Percentiles rank a stretch among this genome's conserved stretches.
These are phyloP conservation scores for Amaranthus palmeri DNA, from an alignment of 148 eudicot genomes.

Conservation along the genomic window DNA sequence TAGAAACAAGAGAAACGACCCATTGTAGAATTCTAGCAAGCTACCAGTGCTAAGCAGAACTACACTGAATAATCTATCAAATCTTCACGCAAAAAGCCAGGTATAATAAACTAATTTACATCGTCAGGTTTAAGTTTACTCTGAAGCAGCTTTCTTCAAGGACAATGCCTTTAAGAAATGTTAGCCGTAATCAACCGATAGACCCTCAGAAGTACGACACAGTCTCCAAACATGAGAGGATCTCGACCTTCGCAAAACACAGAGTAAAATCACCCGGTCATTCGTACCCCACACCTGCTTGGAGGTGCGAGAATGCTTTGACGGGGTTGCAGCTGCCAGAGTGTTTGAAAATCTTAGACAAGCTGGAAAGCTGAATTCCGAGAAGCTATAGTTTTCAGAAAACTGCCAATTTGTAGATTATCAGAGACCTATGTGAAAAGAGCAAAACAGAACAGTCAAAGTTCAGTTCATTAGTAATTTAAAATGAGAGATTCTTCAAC, in stretches of 20 bases:
- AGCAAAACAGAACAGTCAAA: neutral
- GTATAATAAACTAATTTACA: constrained; percentile 14
- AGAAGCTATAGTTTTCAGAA: constrained; percentile 29
- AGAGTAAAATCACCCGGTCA: constrained; percentile 50
- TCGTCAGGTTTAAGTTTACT: constrained; percentile 5
- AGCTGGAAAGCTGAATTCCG: constrained; percentile 28
- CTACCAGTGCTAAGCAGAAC: constrained; percentile 18
- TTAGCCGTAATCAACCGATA: constrained; percentile 96
- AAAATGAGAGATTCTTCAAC: neutral
- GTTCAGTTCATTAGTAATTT: neutral
- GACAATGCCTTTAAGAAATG: constrained; percentile 14
- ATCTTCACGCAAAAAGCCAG: constrained; percentile 13
- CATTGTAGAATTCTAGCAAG: constrained; percentile 34
- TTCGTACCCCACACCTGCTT: constrained; percentile 75
- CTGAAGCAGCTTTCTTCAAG: constrained; percentile 17
- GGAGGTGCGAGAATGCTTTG: constrained; percentile 77
- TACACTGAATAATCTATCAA: constrained; percentile 34
- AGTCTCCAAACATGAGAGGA: constrained; percentile 89
- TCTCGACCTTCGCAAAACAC: constrained; percentile 74
- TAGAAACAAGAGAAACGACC: constrained; percentile 79
- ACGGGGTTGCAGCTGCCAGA: constrained; percentile 87
- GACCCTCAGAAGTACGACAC: constrained; percentile 76
- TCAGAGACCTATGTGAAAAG: constrained; percentile 3
- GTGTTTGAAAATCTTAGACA: constrained; percentile 55
- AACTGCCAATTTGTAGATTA: constrained; percentile 27